Percentiles rank a stretch among this genome's conserved stretches.
Evolutionary conservation across 148 eudicot genomes (phyloP).

Genomic region (Rhododendron ferrugineum): DNA sequence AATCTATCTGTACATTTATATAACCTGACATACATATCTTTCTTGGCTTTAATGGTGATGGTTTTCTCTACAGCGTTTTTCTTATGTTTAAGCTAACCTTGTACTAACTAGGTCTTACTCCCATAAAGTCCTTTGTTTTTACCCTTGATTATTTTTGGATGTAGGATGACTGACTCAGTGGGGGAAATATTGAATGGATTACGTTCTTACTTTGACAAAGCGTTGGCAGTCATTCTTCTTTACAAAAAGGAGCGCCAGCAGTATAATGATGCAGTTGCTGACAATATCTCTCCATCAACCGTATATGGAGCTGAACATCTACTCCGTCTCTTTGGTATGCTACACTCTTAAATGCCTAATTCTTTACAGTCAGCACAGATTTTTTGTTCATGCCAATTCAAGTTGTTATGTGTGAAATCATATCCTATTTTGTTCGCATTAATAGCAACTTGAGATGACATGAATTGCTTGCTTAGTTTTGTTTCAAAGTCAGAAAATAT

Average conservation of each 20-base stretch:
- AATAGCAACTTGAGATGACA: neutral
- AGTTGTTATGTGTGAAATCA: neutral
- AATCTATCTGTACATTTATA: neutral
- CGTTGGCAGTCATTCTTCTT: slow-evolving; percentile 72
- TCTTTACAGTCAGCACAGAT: neutral
- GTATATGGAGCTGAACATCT: slow-evolving; percentile 97
- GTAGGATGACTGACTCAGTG: slow-evolving; percentile 67
- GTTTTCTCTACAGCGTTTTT: neutral
- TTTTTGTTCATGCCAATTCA: neutral
- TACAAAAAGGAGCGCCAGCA: slow-evolving; percentile 92
- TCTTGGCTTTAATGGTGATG: neutral
- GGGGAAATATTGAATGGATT: slow-evolving; percentile 83
- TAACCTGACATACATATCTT: neutral
- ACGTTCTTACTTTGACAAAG: slow-evolving; percentile 85
- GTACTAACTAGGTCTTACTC: neutral
- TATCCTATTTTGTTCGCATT: neutral
- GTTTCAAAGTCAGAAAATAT: neutral
- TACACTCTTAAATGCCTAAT: neutral
- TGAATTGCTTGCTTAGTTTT: slow-evolving; percentile 6
- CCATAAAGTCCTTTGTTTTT: neutral
- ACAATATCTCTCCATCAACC: slow-evolving; percentile 74
- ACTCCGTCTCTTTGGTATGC: slow-evolving; percentile 92
- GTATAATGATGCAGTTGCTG: slow-evolving; percentile 61
- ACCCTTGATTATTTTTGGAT: slow-evolving; percentile 6
- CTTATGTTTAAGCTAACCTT: neutral